Evolutionary conservation across 1,139 yeast genomes (phyloP), one percentile per base, ranked within the genome.

Genomic region (Geotrichum restrictum): DNA sequence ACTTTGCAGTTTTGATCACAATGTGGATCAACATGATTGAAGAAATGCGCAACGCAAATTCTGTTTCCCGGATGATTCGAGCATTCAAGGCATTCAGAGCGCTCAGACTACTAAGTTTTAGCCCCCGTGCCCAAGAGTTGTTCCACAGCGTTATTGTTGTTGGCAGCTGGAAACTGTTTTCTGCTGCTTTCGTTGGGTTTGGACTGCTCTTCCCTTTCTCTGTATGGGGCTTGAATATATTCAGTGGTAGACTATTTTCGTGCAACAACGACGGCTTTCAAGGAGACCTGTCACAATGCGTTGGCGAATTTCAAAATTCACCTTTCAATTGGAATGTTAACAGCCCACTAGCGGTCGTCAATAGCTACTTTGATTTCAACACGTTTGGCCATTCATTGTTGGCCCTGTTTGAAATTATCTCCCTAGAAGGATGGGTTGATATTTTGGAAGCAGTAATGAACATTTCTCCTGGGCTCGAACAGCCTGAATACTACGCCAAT

Each of bases 351-450:
- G 82, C 78, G 0, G 84, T 85, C 58, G 64, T 71, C 0, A 75
- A 83, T 39, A 89, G 93, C 0, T 75, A 76, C 40, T 73, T 88
- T 48, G 77, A 85, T 56, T 83, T 88, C 66, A 83, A 91, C 62
- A 67, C 74, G 14, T 89, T 88, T 68, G 70, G 80, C 1, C 74
- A 78, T 14, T 77, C 97, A 0, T 74, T 93, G 44, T 74, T 83
- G 18, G 74, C 93, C 0, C 72, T 88, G 39, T 91, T 85, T 66
- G 93, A 89, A 63, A 85, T 91, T 51, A 78, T 89, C 24, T 88
- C 97, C 0, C 74, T 91, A 49, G 98, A 93, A 73, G 98, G 98
- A 11, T 93, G 98, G 98, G 80, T 79, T 0, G 97, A 91, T 65
- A 74, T 91, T 27, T 69, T 91, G 49, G 61, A 73, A 33, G 78